Evolutionary conservation across 2,329 filamentous ascomycete species (phyloP), one percentile per base, ranked within the genome.

Genomic region (Aspergillus sp.): DNA sequence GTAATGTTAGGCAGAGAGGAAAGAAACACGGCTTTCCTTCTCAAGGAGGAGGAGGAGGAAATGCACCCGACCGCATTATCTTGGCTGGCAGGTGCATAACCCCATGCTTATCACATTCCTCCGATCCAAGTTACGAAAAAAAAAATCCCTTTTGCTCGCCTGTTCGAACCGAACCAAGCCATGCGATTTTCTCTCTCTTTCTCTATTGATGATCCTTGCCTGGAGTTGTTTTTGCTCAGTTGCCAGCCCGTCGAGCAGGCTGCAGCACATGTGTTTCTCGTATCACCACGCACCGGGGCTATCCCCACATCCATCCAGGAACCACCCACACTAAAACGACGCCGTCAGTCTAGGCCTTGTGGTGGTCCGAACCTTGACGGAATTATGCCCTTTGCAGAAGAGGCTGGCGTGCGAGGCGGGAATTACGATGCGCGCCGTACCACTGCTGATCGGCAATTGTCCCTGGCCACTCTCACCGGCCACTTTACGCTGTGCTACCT

Each of bases 281-380:
- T 61, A 63, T 58, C 53, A 43, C 56, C 66, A 67, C 64, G 64
- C 66, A 67, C 66, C 49, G 57, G 49, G 48, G 49, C 45, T 19
- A 56, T 59, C 64, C 59, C 62, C 61, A 65, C 61, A 64, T 49
- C 52, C 38, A 62, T 57, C 56, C 63, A 67, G 64, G 65, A 58
- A 68, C 67, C 58, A 62, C 43, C 25, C 38, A 52, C 60, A 43
- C 64, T 66, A 66, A 61, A 43, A 60, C 49, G 55, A 67, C 64
- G 63, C 68, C 65, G 62, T 65, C 62, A 61, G 65, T 67, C 68
- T 69, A 66, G 69, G 60, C 68, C 63, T 64, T 49, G 58, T 59
- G 53, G 55, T 67, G 64, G 66, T 57, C 63, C 64, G 61, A 70
- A 69, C 66, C 54, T 67, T 65, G 62, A 63, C 45, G 59, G 49